Evolutionary conservation across 768 basidiomycete genomes (phyloP).

Genomic region (Boletus reticulatus): DNA sequence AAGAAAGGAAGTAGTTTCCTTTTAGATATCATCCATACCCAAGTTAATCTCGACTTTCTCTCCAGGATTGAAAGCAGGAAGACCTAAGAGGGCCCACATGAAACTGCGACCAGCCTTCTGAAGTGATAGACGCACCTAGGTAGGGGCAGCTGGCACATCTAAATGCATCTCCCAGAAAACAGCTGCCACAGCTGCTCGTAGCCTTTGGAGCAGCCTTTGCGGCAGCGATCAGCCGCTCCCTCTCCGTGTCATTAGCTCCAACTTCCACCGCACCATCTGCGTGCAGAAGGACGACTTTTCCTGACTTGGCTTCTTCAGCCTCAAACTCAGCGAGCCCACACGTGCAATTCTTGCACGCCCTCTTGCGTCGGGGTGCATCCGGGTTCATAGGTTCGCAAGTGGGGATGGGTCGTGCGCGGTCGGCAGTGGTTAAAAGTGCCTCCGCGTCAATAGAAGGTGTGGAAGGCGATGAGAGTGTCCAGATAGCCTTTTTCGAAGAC

Average conservation of each 20-base stretch:
- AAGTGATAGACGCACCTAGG: conserved; percentile 62
- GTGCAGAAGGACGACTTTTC: conserved; percentile 67
- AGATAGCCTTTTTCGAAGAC: conserved; percentile 84
- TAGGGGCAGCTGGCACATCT: conserved; percentile 96
- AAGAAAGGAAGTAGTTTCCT: neutral
- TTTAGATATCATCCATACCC: conserved; percentile 83
- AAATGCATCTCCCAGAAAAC: conserved; percentile 98
- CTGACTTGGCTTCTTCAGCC: conserved; percentile 66
- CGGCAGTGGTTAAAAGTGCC: conserved; percentile 77
- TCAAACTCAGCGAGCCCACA: conserved; percentile 96
- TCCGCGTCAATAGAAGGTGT: conserved; percentile 81
- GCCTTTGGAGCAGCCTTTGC: conserved; percentile 78
- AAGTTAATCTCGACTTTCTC: conserved; percentile 95
- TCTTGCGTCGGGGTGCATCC: conserved; percentile 65
- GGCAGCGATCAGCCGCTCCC: conserved; percentile 60
- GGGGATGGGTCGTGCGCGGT: conserved; percentile 75
- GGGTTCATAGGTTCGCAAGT: conserved; percentile 64
- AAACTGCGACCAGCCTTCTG: conserved; percentile 8
- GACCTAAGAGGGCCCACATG: conserved; percentile 51
- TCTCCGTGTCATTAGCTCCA: conserved; percentile 59
- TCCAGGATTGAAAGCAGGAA: conserved; percentile 97
- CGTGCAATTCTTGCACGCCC: conserved; percentile 94
- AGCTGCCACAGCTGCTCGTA: conserved; percentile 96
- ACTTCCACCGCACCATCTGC: conserved; percentile 55
- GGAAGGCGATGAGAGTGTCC: conserved; percentile 72